These are phyloP conservation scores for Microsporum canis DNA, from an alignment of 2,329 filamentous ascomycete genomes.

Conservation along the genomic window DNA sequence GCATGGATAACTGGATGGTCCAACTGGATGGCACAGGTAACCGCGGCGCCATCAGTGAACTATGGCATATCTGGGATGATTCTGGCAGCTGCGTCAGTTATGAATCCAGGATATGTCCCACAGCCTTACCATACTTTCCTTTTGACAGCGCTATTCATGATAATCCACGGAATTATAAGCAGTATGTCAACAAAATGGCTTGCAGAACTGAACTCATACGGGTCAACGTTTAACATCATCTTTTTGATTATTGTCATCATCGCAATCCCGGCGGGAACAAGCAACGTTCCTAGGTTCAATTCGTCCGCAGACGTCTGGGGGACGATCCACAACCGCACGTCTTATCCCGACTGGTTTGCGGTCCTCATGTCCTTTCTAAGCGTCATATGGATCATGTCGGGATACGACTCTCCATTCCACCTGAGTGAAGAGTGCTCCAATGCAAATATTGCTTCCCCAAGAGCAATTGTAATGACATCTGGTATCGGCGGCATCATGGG, in stretches of 20 bases:
- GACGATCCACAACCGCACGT: constrained; percentile 53
- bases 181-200: constrained; percentile 62
- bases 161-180: constrained; percentile 55
- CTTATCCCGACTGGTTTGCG: constrained; percentile 55
- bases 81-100: constrained; percentile 57
- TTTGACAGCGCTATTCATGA: constrained; percentile 54
- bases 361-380: constrained; percentile 61
- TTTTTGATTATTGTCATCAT: constrained; percentile 56
- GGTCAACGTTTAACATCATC: constrained; percentile 60
- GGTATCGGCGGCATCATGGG: constrained; percentile 55
- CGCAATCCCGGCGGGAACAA: constrained; percentile 53
- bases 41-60: constrained; percentile 54
- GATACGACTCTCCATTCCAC: constrained; percentile 60
- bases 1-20: constrained; percentile 61
- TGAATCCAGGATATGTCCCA: constrained; percentile 53
- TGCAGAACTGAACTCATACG: constrained; percentile 57
- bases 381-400: constrained; percentile 59
- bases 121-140: constrained; percentile 57
- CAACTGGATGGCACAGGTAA: constrained; percentile 58
- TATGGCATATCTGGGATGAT: constrained; percentile 60
- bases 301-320: constrained; percentile 52
- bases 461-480: constrained; percentile 60
- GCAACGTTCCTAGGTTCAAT: constrained; percentile 48
- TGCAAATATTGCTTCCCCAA: constrained; percentile 56
- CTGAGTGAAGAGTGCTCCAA: constrained; percentile 66